Percentiles rank a stretch among this genome's conserved stretches.
Evolutionary conservation across 1,284 basidiomycete species (phyloP).

Genomic region (Kwoniella shivajii): DNA sequence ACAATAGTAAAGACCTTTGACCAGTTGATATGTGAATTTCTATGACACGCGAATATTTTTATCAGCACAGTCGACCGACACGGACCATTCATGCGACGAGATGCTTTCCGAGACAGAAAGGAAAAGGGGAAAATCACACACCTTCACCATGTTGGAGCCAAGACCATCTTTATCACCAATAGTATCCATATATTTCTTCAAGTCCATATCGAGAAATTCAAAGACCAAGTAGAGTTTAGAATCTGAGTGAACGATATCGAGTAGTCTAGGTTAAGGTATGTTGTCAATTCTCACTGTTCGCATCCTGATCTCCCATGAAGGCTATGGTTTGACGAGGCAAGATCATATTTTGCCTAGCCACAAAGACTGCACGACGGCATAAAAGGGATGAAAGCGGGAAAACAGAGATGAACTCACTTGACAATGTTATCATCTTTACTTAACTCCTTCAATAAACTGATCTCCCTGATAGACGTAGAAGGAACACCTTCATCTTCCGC

Average conservation of each 20-base stretch:
- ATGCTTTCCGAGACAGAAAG: neutral
- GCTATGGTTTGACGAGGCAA: neutral
- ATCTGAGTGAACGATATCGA: conserved; percentile 98
- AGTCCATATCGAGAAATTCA: conserved; percentile 96
- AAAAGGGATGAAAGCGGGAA: neutral
- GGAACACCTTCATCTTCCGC: conserved; percentile 94
- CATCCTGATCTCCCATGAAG: neutral
- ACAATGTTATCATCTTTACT: conserved; percentile 92
- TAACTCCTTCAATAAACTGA: conserved; percentile 93
- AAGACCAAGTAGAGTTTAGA: conserved; percentile 98
- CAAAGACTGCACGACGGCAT: neutral
- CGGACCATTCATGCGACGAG: no score
- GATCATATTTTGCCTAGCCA: neutral
- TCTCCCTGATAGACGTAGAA: conserved; percentile 95
- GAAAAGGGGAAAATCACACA: conserved; percentile 61
- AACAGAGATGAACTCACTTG: conserved; percentile 51
- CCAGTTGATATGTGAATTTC: conserved; percentile 73
- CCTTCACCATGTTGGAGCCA: conserved; percentile 85
- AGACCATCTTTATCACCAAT: conserved; percentile 95
- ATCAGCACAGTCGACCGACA: no score
- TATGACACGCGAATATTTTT: conserved; percentile 6
- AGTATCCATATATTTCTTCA: conserved; percentile 99
- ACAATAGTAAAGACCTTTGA: conserved; percentile 98
- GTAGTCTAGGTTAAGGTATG: conserved; percentile 66
- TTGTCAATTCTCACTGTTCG: neutral